These are phyloP conservation scores for Cucumis cinereus DNA, from an alignment of 306 rosid genomes.

Conservation along the genomic window DNA sequence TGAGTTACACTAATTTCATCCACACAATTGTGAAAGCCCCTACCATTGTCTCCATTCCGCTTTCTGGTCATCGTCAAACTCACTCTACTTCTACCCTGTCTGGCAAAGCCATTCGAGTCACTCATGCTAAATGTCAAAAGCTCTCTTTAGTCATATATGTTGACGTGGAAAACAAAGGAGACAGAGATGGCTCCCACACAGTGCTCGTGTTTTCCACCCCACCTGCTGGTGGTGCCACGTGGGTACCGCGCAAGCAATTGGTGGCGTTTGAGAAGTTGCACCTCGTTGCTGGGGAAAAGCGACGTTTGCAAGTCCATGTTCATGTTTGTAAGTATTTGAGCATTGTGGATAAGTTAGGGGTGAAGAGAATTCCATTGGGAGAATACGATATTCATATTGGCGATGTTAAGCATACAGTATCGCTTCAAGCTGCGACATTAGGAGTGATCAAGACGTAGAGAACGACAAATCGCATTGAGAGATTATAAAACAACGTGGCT, in stretches of 20 bases:
- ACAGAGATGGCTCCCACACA: constrained; percentile 62
- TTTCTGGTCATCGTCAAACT: constrained; percentile 34
- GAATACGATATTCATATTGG: constrained; percentile 51
- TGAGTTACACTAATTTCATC: constrained; percentile 46
- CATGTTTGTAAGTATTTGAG: constrained; percentile 75
- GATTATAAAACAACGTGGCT: neutral
- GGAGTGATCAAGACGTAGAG: constrained; percentile 41
- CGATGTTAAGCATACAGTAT: constrained; percentile 34
- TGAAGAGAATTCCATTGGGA: constrained; percentile 69
- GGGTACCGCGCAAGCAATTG: constrained; percentile 55
- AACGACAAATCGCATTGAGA: neutral
- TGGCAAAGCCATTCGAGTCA: constrained; percentile 61
- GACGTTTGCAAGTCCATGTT: constrained; percentile 33
- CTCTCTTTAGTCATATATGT: constrained; percentile 44
- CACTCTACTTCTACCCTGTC: constrained; percentile 18
- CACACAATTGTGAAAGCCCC: constrained; percentile 47
- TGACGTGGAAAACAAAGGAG: constrained; percentile 49
- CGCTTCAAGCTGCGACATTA: constrained; percentile 43
- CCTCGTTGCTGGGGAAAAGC: constrained; percentile 32
- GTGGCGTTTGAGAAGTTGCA: constrained; percentile 61
- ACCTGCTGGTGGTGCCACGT: constrained; percentile 20
- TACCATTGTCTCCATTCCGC: constrained; percentile 28
- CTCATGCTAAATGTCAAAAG: constrained; percentile 50
- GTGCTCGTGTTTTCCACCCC: constrained; percentile 59
- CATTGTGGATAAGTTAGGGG: constrained; percentile 61